These are phyloP conservation scores for Phytophthora colocasiae DNA, from an alignment of 352 stramenopile species.

Conservation along the genomic window DNA sequence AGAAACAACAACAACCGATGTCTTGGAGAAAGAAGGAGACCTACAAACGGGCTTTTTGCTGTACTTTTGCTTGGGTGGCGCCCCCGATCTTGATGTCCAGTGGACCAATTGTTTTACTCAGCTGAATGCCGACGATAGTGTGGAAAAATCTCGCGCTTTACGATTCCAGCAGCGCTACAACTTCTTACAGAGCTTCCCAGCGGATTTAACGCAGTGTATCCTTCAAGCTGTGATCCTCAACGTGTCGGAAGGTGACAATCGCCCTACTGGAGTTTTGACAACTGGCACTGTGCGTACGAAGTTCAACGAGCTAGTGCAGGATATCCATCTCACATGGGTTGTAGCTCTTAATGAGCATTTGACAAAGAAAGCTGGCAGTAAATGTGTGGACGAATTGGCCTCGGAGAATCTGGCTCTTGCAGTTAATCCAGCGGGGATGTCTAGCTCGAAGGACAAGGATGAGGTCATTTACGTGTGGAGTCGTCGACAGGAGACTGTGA, in stretches of 20 bases:
- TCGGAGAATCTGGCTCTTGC: constrained; percentile 26
- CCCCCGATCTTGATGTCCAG: constrained; percentile 50
- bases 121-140: constrained; percentile 48
- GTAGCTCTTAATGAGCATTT: constrained; percentile 31
- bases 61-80: constrained; percentile 68
- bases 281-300: constrained; percentile 17
- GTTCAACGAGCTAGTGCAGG: constrained; percentile 39
- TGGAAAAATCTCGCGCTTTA: constrained; percentile 45
- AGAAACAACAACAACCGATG: constrained; percentile 28
- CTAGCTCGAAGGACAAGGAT: constrained; percentile 22
- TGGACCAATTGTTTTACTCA: constrained; percentile 53
- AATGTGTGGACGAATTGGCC: constrained; percentile 2
- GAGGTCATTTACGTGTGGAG: constrained; percentile 38
- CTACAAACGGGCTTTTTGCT: constrained; percentile 57
- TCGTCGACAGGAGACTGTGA: constrained; percentile 36
- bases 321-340: constrained; percentile 44
- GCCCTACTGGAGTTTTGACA: constrained; percentile 15
- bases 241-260: constrained; percentile 4
- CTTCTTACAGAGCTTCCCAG: constrained; percentile 46
- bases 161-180: constrained; percentile 48
- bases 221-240: constrained; percentile 54
- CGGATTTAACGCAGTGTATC: constrained; percentile 61
- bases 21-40: constrained; percentile 47
- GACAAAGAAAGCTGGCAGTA: constrained; percentile 14
- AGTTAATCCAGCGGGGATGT: constrained; percentile 36